These are phyloP conservation scores for Williopsis jadinii DNA, from an alignment of 1,139 yeast genomes.

Conservation along the genomic window DNA sequence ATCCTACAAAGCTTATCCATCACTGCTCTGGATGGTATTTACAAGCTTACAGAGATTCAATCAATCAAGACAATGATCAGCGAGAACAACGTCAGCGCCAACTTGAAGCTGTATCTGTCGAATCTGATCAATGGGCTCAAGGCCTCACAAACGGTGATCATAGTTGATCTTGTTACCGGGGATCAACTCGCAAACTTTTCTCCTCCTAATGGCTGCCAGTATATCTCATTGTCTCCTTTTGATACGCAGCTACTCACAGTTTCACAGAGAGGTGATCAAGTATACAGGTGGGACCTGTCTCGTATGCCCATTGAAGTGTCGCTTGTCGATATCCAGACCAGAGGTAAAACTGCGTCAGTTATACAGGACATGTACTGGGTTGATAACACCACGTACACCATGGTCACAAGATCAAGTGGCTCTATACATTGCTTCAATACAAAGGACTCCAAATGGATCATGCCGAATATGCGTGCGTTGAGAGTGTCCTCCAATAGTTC, in stretches of 20 bases:
- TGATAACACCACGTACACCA: conserved; percentile 40
- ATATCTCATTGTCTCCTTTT: conserved; percentile 54
- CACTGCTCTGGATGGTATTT: conserved; percentile 48
- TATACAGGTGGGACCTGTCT: conserved; percentile 60
- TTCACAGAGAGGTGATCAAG: conserved; percentile 52
- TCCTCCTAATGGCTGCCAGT: conserved; percentile 58
- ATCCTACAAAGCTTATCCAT: conserved; percentile 43
- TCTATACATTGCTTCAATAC: conserved; percentile 55
- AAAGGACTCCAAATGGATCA: conserved; percentile 26
- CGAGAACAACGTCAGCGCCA: conserved; percentile 12
- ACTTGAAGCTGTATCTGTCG: conserved; percentile 12
- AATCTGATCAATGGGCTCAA: conserved; percentile 21
- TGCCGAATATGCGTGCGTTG: conserved; percentile 24
- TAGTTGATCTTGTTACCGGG: conserved; percentile 42
- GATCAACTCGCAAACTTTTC: conserved; percentile 44
- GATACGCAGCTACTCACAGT: conserved; percentile 55
- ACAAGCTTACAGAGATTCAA: conserved; percentile 40
- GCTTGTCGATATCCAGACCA: conserved; percentile 48
- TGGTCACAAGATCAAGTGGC: conserved; percentile 50
- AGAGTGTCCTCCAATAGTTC: conserved; percentile 16
- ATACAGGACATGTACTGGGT: conserved; percentile 49
- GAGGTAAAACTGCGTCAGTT: conserved; percentile 60
- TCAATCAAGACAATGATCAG: conserved; percentile 28
- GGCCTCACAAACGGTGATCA: conserved; percentile 24
- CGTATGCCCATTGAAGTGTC: conserved; percentile 44